These are phyloP conservation scores for Cutaneotrichosporon sp. DNA, from an alignment of 1,284 basidiomycete species.

Conservation along the genomic window DNA sequence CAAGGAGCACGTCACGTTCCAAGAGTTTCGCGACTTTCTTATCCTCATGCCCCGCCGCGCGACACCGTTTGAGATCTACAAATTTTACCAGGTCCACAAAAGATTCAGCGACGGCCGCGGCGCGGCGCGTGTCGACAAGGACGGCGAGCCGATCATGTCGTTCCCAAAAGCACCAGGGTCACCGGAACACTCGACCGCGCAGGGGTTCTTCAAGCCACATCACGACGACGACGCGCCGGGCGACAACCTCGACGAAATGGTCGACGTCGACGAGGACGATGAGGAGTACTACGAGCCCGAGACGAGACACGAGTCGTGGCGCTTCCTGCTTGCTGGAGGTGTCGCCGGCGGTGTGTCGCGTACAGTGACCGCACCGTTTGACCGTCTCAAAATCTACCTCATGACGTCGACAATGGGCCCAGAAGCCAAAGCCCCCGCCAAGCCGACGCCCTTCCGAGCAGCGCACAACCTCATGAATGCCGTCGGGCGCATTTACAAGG, in stretches of 20 bases:
- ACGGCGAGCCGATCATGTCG: constrained; percentile 58
- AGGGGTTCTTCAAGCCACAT: constrained; percentile 22
- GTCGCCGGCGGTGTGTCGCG: constrained; percentile 92
- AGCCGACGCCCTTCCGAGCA: constrained; percentile 36
- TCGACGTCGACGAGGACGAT: constrained; percentile 54
- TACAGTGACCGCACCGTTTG: constrained; percentile 95
- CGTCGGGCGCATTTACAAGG: constrained; percentile 69
- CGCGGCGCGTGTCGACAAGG: constrained; percentile 73
- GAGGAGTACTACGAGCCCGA: constrained; percentile 61
- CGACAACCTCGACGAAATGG: constrained; percentile 49
- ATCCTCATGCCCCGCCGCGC: constrained; percentile 74
- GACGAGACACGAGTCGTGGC: constrained; percentile 67
- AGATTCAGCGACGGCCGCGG: constrained; percentile 70
- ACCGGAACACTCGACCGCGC: constrained; percentile 20
- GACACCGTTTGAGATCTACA: constrained; percentile 77
- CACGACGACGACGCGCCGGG: constrained; percentile 38
- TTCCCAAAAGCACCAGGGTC: constrained; percentile 39
- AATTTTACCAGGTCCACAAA: constrained; percentile 64
- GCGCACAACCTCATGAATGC: constrained; percentile 62
- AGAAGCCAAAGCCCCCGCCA: constrained; percentile 27
- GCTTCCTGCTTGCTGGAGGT: constrained; percentile 89
- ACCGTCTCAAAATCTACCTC: constrained; percentile 93
- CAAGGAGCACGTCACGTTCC: constrained; percentile 60
- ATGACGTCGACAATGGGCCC: constrained; percentile 62
- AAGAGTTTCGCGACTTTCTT: constrained; percentile 84